Conservation (phyloP, 1,284 basidiomycete genomes). For the Baeospora myosura region DNA sequence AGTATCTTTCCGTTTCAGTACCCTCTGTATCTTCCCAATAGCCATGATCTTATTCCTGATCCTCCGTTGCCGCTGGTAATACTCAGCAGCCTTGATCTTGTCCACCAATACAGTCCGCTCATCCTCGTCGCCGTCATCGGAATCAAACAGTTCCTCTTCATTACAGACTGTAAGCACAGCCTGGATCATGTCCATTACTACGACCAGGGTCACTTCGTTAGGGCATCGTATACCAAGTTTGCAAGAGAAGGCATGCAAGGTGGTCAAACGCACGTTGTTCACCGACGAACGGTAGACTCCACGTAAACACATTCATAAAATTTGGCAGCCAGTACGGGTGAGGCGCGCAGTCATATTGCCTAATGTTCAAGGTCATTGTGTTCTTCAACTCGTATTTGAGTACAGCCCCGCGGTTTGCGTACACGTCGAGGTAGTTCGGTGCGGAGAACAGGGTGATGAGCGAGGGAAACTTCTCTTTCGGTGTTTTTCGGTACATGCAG, state of each 20-base stretch:
- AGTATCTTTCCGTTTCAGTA: too few relatives aligned
- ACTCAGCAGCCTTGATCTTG: slow-evolving; percentile 29
- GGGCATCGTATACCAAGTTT: too few relatives aligned
- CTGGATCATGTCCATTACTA: slow-evolving; percentile 95
- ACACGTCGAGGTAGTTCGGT: slow-evolving; percentile 83
- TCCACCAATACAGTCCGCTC: slow-evolving; percentile 26
- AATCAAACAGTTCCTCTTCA: slow-evolving; percentile 86
- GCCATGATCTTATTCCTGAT: slow-evolving; percentile 97
- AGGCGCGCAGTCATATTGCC: background rate
- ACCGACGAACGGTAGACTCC: background rate
- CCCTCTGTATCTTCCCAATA: slow-evolving; percentile 85
- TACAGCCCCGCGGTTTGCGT: slow-evolving; percentile 62
- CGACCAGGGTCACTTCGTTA: slow-evolving; percentile 4
- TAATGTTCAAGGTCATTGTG: background rate
- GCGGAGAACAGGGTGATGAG: slow-evolving; percentile 88
- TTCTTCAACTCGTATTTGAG: background rate
- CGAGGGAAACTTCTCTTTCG: slow-evolving; percentile 54
- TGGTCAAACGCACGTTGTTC: background rate
- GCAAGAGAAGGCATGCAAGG: too few relatives aligned
- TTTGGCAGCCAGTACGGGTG: background rate
- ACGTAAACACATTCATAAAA: background rate
- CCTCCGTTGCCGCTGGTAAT: slow-evolving; percentile 51
- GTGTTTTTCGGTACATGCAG: slow-evolving; percentile 28
- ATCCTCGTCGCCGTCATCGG: slow-evolving; percentile 35
- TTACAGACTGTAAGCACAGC: slow-evolving; percentile 92